phyloP scores from a whole-genome alignment of 2,329 filamentous ascomycete species.

The Amauroascus niger region DNA sequence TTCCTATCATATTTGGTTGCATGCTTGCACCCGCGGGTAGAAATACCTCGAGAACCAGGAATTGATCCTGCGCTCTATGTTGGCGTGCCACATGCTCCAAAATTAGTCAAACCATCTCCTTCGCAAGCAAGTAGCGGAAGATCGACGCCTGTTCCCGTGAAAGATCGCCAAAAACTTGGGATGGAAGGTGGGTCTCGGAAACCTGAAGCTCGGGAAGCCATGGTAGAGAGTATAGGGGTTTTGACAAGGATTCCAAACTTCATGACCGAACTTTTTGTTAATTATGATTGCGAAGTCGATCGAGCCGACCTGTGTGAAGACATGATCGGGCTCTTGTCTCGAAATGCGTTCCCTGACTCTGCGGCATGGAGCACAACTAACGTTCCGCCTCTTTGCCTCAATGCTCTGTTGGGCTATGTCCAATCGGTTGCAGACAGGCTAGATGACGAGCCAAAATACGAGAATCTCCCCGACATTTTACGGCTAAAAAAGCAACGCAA shows the following conservation, averaged over 20 bases:
- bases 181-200: slow-evolving; percentile 85
- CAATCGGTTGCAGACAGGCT: slow-evolving; percentile 85
- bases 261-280: slow-evolving; percentile 91
- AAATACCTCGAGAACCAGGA: slow-evolving; percentile 79
- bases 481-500: slow-evolving; percentile 60
- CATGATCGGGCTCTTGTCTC: slow-evolving; percentile 80
- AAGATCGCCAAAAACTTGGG: slow-evolving; percentile 84
- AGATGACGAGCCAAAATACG: slow-evolving; percentile 55
- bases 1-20: slow-evolving; percentile 91
- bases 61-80: slow-evolving; percentile 89
- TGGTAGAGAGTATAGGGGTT: slow-evolving; percentile 93
- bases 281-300: slow-evolving; percentile 94
- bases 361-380: slow-evolving; percentile 99
- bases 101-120: slow-evolving; percentile 68
- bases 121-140: slow-evolving; percentile 69
- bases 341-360: slow-evolving; percentile 92
- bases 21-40: slow-evolving; percentile 85
- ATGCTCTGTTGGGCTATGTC: slow-evolving; percentile 81
- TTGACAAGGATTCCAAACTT: slow-evolving; percentile 87
- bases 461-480: slow-evolving; percentile 57
- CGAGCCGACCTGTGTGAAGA: slow-evolving; percentile 88
- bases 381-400: slow-evolving; percentile 86
- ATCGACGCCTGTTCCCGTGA: slow-evolving; percentile 80
- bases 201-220: slow-evolving; percentile 90
- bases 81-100: slow-evolving; percentile 84